These are phyloP conservation scores for Saccharomycopsis crataegensis DNA, from an alignment of 1,139 yeast genomes.

Conservation along the genomic window DNA sequence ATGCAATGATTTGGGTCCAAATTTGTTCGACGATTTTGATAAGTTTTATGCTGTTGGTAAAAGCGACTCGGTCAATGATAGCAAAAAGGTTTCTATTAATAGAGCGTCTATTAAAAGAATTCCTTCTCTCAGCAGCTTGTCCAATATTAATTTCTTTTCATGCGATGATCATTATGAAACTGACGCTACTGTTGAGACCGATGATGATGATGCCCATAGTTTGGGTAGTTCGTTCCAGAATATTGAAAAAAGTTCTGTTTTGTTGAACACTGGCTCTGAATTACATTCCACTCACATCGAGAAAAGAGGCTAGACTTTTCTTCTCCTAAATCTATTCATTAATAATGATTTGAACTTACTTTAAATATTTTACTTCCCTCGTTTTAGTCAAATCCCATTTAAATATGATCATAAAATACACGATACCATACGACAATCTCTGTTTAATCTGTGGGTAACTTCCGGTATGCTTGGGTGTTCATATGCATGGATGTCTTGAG, in stretches of 20 bases:
- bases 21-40: slow-evolving; percentile 53
- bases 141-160: slow-evolving; percentile 12
- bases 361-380: too few species aligned
- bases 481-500: too few species aligned
- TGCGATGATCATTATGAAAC: slow-evolving; percentile 1
- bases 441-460: too few species aligned
- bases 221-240: slow-evolving; percentile 13
- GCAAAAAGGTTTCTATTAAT: neutral
- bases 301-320: neutral
- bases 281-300: neutral
- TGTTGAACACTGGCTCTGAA: neutral
- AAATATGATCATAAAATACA: too few species aligned
- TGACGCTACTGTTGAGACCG: neutral
- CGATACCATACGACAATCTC: too few species aligned
- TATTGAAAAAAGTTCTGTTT: slow-evolving; percentile 2
- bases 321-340: too few species aligned
- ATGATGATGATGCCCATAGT: neutral
- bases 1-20: slow-evolving; percentile 56
- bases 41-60: slow-evolving; percentile 36
- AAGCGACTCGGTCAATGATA: neutral
- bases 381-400: too few species aligned
- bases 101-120: neutral
- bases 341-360: too few species aligned
- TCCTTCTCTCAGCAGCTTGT: slow-evolving; percentile 8
- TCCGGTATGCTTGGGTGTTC: too few species aligned